Evolutionary conservation across 2,329 filamentous ascomycete genomes (phyloP), one percentile per base, ranked within the genome.

Genomic region (Apiospora kogelbergensis): DNA sequence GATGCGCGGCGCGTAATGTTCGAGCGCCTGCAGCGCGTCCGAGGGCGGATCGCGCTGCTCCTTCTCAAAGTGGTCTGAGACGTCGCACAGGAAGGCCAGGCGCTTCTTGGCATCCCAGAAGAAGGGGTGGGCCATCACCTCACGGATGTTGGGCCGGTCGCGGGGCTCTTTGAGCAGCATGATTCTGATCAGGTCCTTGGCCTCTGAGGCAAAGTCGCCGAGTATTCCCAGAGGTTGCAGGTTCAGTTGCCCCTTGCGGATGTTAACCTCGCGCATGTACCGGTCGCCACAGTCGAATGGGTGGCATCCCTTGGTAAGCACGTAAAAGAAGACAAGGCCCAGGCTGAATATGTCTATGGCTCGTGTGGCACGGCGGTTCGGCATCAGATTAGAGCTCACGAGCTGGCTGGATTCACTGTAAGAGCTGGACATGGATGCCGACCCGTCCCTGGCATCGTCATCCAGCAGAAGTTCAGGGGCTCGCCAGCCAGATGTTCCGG

Each of bases 321-420:
- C 95, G 79, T 98, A 99, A 82, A 95, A 98, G 84, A 98, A 99
- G n/a, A 99, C 94, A 67, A 97, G 91, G 1, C 96, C 96, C 44
- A 99, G 87, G 0, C 95, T 97, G 82, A 99, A 99, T 33, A 99
- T 97, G 78, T 99, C 96, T 71, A 98, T 98, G 10, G 96, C 93
- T 63, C 96, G 91, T 63, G 97, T 99, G 7, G 97, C 95, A 66
- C 96, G 92, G 70, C 94, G 91, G 73, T 89, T 90, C 73, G 76
- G 85, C 81, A 84, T 87, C 78, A 89, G 82, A 22, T 89, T 87
- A 15, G 88, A 84, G 48, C 83, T 84, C 10, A 87, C 84, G 6
- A 88, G 82, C n/a, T 86, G 83, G n/a, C 86, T 87, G 17, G 88
- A 89, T 26, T 88, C 86, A 72, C 89, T 91, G 70, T 90, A 87